phyloP scores from a whole-genome alignment of 495 filamentous ascomycete genomes.

The Lophium mytilinum region DNA sequence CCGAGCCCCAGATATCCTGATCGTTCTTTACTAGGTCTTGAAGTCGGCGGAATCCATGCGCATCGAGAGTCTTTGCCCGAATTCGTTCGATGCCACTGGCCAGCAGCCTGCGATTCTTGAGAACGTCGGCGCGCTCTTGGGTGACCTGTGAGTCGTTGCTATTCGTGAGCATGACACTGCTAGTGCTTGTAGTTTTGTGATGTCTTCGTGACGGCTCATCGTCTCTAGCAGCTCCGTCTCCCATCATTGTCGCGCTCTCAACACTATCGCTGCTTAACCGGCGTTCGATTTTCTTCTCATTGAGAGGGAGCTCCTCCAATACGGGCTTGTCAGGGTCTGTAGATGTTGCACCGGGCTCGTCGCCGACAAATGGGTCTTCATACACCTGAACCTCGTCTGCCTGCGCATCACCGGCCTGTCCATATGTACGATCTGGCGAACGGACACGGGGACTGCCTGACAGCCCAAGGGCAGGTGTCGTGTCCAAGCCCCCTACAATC shows the following conservation, averaged over 20 bases:
- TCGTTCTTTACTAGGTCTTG: slow-evolving; percentile 71
- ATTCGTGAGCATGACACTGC: slow-evolving; percentile 18
- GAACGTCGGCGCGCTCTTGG: slow-evolving; percentile 41
- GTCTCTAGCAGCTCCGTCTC: slow-evolving; percentile 1
- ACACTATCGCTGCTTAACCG: slow-evolving; percentile 23
- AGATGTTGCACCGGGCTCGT: slow-evolving; percentile 7
- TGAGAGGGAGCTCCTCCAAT: slow-evolving; percentile 36
- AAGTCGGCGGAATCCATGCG: slow-evolving; percentile 80
- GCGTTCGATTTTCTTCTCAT: slow-evolving; percentile 31
- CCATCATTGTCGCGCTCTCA: slow-evolving; percentile 17
- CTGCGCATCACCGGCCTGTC: slow-evolving; percentile 9
- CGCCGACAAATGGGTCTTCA: slow-evolving; percentile 33
- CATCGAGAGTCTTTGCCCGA: slow-evolving; percentile 62
- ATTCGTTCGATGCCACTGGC: slow-evolving; percentile 71
- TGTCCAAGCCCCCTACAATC: slow-evolving; percentile 6
- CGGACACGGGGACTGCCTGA: slow-evolving; percentile 19
- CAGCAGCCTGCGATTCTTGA: slow-evolving; percentile 47
- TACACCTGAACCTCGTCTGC: slow-evolving; percentile 35
- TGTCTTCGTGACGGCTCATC: slow-evolving; percentile 9
- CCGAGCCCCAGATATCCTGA: slow-evolving; percentile 46
- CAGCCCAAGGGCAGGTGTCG: not conserved
- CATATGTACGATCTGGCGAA: slow-evolving; percentile 18
- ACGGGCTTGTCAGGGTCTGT: slow-evolving; percentile 25
- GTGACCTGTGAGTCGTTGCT: slow-evolving; percentile 20
- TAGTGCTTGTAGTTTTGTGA: slow-evolving; percentile 22